Percentiles rank a stretch among this genome's conserved stretches.
These are phyloP conservation scores for Talaromyces sp. DNA, from an alignment of 2,329 filamentous ascomycete species.

Conservation along the genomic window DNA sequence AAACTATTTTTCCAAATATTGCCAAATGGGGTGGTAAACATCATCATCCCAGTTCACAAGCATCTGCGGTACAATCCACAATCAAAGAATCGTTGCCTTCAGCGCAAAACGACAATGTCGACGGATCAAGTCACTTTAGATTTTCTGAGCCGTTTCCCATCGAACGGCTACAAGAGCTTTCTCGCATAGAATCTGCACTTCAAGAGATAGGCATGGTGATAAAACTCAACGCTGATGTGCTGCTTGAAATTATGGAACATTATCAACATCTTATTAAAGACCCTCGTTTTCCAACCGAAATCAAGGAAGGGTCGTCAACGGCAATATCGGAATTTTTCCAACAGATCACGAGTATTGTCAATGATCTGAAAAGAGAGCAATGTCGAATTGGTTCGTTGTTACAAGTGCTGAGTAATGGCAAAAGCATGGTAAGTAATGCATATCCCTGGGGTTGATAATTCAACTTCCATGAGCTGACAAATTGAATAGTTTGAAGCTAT, in stretches of 20 bases:
- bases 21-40: background rate
- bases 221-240: constrained; percentile 4
- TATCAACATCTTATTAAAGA: background rate
- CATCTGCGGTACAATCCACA: background rate
- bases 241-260: constrained; percentile 6
- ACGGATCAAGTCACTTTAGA: background rate
- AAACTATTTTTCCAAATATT: background rate
- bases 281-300: background rate
- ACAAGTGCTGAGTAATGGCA: background rate
- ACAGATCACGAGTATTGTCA: background rate
- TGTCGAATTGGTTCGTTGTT: background rate
- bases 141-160: constrained; percentile 2
- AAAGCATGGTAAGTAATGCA: background rate
- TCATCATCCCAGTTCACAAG: background rate
- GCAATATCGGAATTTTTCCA: background rate
- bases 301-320: background rate
- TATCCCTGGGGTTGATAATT: background rate
- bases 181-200: constrained; percentile 6
- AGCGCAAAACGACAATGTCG: background rate
- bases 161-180: constrained; percentile 3
- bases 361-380: background rate
- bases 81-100: background rate
- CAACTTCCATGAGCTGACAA: background rate
- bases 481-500: constrained; percentile 4
- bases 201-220: background rate